Base-by-base conservation (phyloP, 192 early-diverging fungal genomes). In the Dimargaris cristalligena region DNA sequence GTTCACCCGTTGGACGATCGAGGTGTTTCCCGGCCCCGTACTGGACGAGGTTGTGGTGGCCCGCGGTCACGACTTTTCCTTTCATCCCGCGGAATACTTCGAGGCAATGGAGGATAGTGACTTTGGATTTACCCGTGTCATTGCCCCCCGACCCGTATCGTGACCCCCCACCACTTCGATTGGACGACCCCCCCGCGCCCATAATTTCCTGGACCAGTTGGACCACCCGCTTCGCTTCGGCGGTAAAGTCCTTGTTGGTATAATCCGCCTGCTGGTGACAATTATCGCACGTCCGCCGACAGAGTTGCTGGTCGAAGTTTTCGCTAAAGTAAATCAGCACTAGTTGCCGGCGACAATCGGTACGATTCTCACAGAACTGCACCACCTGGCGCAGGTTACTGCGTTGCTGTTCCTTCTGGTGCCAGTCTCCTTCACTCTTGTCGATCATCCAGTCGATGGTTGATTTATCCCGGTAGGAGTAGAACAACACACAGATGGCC, bases 241-340 rank as follows among this genome's bases (percentile, higher is more conserved):
- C 62, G 11, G 79, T 83, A 32, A 87, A 38, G 62, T 89, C 80
- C 0, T 60, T 41, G 31, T 72, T 65, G 11, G 59, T 59, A 25
- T 68, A 56, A n/a, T 58, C 47, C 22, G 52, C 51, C 1, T 67
- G 47, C 1, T 38, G 33, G 29, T 71, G 62, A 67, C 94, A 97
- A 70, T 92, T 93, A 66, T 97, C 94, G 62, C 94, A 97, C 0
- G 86, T 87, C 34, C 77, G 69, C 52, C 75, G 59, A 71, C 94
- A 97, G 9, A 69, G 47, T 0, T 47, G n/a, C 0, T 61, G 49
- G 35, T 85, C 74, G 65, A 92, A 91, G 1, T 59, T 65, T 68
- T 97, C 92, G 16, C 87, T 88, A 80, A 97, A 97, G 66, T 97
- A 94, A 51, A 73, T 75, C 58, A 97, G 70, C 13, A 97, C 85